Conservation (phyloP, 2,329 filamentous ascomycete genomes). For the Zasmidium citrigriseum region DNA sequence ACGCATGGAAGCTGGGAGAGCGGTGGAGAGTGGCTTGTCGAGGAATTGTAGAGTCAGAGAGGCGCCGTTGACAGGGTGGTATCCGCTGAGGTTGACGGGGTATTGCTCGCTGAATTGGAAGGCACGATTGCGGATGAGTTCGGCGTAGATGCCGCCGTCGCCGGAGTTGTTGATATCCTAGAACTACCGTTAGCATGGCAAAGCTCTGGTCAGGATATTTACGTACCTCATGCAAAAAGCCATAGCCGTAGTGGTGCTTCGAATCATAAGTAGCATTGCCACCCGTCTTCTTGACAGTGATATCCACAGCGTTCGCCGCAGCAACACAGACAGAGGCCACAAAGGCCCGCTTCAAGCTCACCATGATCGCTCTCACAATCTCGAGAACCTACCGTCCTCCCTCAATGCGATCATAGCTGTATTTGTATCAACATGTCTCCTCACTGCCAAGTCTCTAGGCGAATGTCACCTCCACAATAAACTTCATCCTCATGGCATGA, state of each 20-base stretch:
- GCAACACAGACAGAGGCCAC: not conserved
- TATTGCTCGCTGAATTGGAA: slow-evolving; percentile 48
- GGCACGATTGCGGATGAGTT: slow-evolving; percentile 69
- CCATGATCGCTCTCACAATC: not conserved
- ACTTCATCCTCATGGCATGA: not conserved
- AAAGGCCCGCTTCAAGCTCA: not conserved
- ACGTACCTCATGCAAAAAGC: slow-evolving; percentile 2
- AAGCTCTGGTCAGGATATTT: not conserved
- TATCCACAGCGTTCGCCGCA: slow-evolving; percentile 8
- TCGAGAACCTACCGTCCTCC: not conserved
- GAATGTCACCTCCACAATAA: not conserved
- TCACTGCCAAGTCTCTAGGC: not conserved
- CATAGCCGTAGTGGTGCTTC: slow-evolving; percentile 17
- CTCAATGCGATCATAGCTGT: not conserved
- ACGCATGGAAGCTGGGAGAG: slow-evolving; percentile 54
- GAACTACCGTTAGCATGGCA: slow-evolving; percentile 40
- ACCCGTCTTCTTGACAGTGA: slow-evolving; percentile 18
- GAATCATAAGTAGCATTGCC: slow-evolving; percentile 18
- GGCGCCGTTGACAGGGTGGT: slow-evolving; percentile 51
- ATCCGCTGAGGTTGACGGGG: not conserved
- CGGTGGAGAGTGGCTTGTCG: slow-evolving; percentile 53
- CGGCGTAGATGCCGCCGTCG: slow-evolving; percentile 72
- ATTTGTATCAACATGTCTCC: not conserved
- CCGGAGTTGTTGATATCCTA: slow-evolving; percentile 57
- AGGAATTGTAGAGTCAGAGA: slow-evolving; percentile 51